Base-by-base conservation (phyloP, 1,284 basidiomycete genomes). In the Boletus mariae region DNA sequence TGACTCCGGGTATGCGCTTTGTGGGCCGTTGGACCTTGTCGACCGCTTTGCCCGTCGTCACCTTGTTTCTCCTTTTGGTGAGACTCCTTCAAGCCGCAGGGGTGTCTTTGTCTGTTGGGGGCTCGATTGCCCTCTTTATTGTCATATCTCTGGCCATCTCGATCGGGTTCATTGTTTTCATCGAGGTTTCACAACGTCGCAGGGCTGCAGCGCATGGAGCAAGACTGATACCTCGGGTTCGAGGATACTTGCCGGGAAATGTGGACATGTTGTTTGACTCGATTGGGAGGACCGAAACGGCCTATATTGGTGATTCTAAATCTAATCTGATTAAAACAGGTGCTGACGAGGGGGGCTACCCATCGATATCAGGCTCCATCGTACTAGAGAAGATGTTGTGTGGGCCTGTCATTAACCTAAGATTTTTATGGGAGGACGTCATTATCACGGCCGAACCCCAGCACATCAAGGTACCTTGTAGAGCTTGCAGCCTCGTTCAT, bases 391-490 rank as follows among this genome's bases (percentile, higher is more conserved):
- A 64, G 26, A 45, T 56, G 2, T 41, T 49, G 17, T 45, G 54
- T 17, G 68, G 68, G 12, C 56, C 53, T 9, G 55, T 66, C 15
- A 4, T 73, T 29, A 68, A 65, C 37, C 41, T 69, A 42, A 57
- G 50, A 31, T 52, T 67, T n/a, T 57, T 74, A 2, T 73, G 73
- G 71, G 64, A 66, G 17, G 60, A 67, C 25, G 5, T 63, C 42
- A 49, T 75, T n/a, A 1, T 73, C 23, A 74, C 71, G 1, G 37
- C 47, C 4, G 72, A 75, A 43, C 74, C 73, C 0, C 69, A 71
- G 23, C 7, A 45, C 6, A 65, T 65, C 50, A 63, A 65, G 49
- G 62, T 56, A 7, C 5, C 40, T 9, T 23, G 17, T n/a, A 8
- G n/a, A 8, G 12, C 15, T 40, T 38, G 13, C 1, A 17, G 25